Evolutionary conservation across 768 basidiomycete genomes (phyloP).

Genomic region (Austroboletus eburneus): DNA sequence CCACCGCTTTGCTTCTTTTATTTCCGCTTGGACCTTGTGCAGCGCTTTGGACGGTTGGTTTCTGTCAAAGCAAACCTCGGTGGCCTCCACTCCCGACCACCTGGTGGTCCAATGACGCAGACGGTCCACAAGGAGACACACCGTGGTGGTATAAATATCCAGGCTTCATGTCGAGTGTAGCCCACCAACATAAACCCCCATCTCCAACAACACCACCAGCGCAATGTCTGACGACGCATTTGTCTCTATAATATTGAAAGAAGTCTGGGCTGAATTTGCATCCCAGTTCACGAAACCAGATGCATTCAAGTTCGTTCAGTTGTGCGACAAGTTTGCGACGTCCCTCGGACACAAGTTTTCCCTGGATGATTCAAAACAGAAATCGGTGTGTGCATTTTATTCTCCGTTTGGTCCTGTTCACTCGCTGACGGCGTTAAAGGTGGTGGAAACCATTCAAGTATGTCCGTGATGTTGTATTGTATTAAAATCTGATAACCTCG

Average conservation of each 20-base stretch:
- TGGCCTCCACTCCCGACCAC: too few species aligned
- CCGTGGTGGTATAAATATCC: slow-evolving; percentile 11
- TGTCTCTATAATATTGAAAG: background rate
- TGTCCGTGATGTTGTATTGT: background rate
- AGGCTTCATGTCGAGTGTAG: too few species aligned
- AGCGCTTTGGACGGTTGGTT: background rate
- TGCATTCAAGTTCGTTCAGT: slow-evolving; percentile 1
- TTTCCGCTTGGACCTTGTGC: slow-evolving; percentile 8
- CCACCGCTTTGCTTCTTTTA: too few species aligned
- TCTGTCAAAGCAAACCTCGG: background rate
- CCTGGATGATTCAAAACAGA: slow-evolving; percentile 8
- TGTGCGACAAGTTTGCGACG: slow-evolving; percentile 8
- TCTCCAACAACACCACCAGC: background rate
- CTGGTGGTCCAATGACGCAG: slow-evolving; percentile 4
- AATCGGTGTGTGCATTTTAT: slow-evolving; percentile 5
- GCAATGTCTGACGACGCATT: slow-evolving; percentile 12
- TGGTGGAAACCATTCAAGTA: slow-evolving; percentile 21
- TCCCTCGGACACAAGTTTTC: slow-evolving; percentile 6
- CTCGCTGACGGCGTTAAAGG: slow-evolving; percentile 7
- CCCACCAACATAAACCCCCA: background rate
- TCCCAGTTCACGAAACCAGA: slow-evolving; percentile 14
- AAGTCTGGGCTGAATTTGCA: slow-evolving; percentile 11
- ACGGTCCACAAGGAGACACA: background rate
- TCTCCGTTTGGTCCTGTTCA: background rate
- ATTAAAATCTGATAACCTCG: background rate